Evolutionary conservation across 2,329 filamentous ascomycete species (phyloP).

Genomic region (Immersiporthe knoxdaviesiana): DNA sequence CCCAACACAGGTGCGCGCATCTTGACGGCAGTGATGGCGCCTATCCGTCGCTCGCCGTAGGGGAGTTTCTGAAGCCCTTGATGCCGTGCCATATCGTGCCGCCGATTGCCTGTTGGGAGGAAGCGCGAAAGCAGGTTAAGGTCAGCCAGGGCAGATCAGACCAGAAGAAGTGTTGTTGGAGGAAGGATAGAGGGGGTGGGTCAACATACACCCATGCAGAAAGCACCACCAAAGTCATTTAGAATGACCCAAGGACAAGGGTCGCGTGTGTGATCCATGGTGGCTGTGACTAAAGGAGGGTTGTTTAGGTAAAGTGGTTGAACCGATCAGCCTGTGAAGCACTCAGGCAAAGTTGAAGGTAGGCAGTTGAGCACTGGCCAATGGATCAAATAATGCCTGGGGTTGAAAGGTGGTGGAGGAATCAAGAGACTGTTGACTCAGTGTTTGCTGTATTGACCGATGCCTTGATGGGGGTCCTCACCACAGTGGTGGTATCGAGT

Average conservation of each 20-base stretch:
- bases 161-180: background rate
- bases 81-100: constrained; percentile 95
- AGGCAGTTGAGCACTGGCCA: background rate
- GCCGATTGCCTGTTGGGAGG: constrained; percentile 63
- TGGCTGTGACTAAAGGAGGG: background rate
- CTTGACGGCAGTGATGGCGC: constrained; percentile 96
- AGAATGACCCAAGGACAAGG: constrained; percentile 96
- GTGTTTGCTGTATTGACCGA: background rate
- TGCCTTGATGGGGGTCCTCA: background rate
- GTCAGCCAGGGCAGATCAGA: constrained; percentile 12
- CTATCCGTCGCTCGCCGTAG: constrained; percentile 93
- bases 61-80: constrained; percentile 92
- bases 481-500: background rate
- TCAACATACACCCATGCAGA: constrained; percentile 85
- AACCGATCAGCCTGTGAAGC: too few species aligned
- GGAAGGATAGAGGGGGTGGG: background rate
- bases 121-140: constrained; percentile 22
- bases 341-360: background rate
- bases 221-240: constrained; percentile 97
- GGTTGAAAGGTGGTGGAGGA: background rate
- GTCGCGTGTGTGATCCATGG: constrained; percentile 94
- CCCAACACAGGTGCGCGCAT: constrained; percentile 93
- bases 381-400: background rate
- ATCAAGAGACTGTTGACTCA: background rate
- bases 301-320: background rate